Conservation (phyloP, 495 filamentous ascomycete genomes). For the Mytilinidion resinicola region DNA sequence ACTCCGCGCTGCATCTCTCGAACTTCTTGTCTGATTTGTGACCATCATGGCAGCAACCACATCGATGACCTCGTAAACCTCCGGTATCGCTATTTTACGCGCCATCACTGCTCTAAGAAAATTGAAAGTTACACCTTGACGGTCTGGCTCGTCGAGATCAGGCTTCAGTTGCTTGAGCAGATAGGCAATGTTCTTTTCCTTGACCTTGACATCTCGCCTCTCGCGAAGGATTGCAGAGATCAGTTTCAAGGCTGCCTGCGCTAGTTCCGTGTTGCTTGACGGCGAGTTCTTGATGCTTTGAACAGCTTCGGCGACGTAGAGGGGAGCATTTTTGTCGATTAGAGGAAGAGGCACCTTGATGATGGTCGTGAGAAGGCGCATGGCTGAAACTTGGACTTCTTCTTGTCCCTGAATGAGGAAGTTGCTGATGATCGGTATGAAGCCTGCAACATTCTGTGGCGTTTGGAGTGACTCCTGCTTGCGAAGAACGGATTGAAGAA, state of each 20-base stretch:
- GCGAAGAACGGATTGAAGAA: constrained; percentile 70
- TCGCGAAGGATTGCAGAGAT: constrained; percentile 80
- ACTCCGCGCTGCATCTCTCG: constrained; percentile 78
- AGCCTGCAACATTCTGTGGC: constrained; percentile 68
- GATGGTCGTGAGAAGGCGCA: constrained; percentile 76
- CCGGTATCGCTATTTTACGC: constrained; percentile 74
- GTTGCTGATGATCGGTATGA: constrained; percentile 83
- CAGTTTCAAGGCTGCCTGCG: constrained; percentile 81
- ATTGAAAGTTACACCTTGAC: constrained; percentile 86
- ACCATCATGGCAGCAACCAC: constrained; percentile 90
- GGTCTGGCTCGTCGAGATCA: constrained; percentile 88
- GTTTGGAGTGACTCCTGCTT: constrained; percentile 77
- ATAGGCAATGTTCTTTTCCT: constrained; percentile 76
- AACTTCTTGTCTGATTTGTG: constrained; percentile 80
- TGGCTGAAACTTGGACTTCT: constrained; percentile 78
- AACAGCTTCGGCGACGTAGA: constrained; percentile 78
- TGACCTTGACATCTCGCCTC: constrained; percentile 62
- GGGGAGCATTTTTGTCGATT: constrained; percentile 59
- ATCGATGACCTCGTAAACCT: constrained; percentile 87
- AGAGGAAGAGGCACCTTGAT: constrained; percentile 73
- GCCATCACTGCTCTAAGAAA: constrained; percentile 82
- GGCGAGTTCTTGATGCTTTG: constrained; percentile 70
- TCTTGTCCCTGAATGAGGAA: constrained; percentile 74
- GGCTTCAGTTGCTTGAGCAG: constrained; percentile 74
- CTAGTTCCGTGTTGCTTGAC: constrained; percentile 70